Percentiles rank a stretch among this genome's conserved stretches.
Conservation (phyloP, 2,329 filamentous ascomycete genomes). For the Ustulina deusta region DNA sequence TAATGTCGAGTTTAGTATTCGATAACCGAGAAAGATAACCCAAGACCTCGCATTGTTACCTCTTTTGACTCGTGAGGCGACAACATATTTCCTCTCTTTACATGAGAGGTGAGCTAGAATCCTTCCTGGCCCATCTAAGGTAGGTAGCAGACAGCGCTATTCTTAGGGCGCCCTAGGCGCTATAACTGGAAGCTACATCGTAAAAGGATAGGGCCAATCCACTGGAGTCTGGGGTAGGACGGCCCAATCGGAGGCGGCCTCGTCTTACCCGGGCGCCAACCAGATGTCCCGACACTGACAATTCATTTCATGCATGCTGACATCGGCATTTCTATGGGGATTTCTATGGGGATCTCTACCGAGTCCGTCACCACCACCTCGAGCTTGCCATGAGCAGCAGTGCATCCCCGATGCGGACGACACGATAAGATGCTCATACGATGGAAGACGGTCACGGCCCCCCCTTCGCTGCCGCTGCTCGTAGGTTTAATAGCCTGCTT, state of each 20-base stretch:
- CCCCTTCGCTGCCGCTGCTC: constrained; percentile 44
- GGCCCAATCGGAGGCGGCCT: neutral
- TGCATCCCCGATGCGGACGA: constrained; percentile 32
- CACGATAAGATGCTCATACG: constrained; percentile 44
- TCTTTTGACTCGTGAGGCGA: too few species aligned
- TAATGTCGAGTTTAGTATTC: too few species aligned
- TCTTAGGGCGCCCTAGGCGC: neutral
- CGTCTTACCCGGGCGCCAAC: neutral
- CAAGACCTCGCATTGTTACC: neutral
- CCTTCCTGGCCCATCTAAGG: neutral
- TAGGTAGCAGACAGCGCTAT: neutral
- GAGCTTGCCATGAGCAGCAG: constrained; percentile 30
- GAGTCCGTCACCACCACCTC: constrained; percentile 4
- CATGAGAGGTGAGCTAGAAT: neutral
- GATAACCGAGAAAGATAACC: too few species aligned
- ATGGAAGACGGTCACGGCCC: constrained; percentile 37
- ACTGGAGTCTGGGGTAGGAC: constrained; percentile 2
- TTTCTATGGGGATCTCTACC: neutral
- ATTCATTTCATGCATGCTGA: neutral
- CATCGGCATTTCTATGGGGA: neutral
- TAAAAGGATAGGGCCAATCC: neutral
- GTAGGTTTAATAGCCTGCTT: constrained; percentile 54
- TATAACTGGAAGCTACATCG: neutral
- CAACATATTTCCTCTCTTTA: too few species aligned
- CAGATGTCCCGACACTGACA: neutral